Evolutionary conservation across 2,329 filamentous ascomycete species (phyloP), one percentile per base, ranked within the genome.

Genomic region (Phaeosphaeriaceae sp.): DNA sequence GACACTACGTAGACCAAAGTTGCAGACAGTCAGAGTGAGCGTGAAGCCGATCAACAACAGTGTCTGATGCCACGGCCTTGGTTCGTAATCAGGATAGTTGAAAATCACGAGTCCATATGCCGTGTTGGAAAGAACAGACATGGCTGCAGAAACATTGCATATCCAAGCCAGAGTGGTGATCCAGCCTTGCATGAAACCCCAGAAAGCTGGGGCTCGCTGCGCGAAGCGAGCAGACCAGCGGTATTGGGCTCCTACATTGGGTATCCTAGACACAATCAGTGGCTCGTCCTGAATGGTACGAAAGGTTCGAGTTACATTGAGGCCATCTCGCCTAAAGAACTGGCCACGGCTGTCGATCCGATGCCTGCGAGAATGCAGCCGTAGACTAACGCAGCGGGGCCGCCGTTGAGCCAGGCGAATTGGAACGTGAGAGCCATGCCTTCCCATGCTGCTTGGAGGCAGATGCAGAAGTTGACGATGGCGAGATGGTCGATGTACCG

Each of bases 1-100:
- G 3, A 78, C 57, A 4, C 71, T 75, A 1, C 78, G 78, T 7
- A 78, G 70, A 20, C 79, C 69, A 2, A 77, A 75, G 60, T 84
- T 84, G 51, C 80, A 69, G 1, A 78, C 57, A 0, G 73, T 66
- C 19, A 79, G 56, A 1, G 71, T 21, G 3, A 56, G 73, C 15
- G 50, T 69, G 20, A 81, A 68, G 1, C 77, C 79, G 56, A 79
- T 81, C 54, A 79, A 75, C 3, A 84, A 66, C 1, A 84, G 68
- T 0, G 82, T 84, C 3, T 72, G 77, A 53, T 85, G 82, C 80
- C 81, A 84, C 21, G 68, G 56, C 49, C 80, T 58, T 0, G 69
- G 60, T 2, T 67, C 51, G 57, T 81, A 81, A 1, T 54, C 57
- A 0, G 61, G 56, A 15, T 79, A 60, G 27, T 77, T 79, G 24